A percentile compares a stretch with the other conserved stretches of the same genome.
phyloP scores from a whole-genome alignment of 495 filamentous ascomycete genomes.

The Aspergillus avenaceus region DNA sequence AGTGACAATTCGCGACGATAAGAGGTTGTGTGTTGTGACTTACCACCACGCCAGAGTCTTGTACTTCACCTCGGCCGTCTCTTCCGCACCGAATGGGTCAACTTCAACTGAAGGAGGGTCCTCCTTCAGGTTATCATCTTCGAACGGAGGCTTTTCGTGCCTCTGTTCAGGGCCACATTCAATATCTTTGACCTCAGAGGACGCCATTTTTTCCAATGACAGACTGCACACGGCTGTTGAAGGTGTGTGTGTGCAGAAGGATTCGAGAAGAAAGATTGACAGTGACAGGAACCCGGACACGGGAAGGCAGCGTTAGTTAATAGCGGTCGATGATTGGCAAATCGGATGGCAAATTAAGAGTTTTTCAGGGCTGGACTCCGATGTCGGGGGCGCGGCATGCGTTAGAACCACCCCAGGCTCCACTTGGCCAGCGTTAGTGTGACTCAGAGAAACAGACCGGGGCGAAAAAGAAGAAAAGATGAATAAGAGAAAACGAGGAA shows the following conservation, averaged over 20 bases:
- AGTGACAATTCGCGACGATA: background rate
- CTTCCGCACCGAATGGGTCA: background rate
- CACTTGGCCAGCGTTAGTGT: background rate
- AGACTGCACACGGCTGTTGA: background rate
- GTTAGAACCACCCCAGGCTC: background rate
- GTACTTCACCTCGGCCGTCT: background rate
- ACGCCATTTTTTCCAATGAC: background rate
- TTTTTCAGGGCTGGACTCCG: background rate
- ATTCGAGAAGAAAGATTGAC: background rate
- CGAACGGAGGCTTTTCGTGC: background rate
- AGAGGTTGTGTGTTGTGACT: background rate
- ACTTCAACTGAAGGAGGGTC: background rate
- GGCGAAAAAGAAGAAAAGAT: background rate
- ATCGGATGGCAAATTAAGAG: slow-evolving; percentile 1
- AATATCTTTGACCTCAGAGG: background rate
- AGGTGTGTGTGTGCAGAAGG: background rate
- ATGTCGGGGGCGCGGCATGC: background rate
- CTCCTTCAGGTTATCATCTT: background rate
- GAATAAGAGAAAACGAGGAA: background rate
- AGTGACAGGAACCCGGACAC: background rate
- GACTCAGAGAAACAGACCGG: background rate
- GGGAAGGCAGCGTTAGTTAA: background rate
- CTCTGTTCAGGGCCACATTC: background rate
- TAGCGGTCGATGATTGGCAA: background rate
- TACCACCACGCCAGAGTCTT: background rate